Percentiles rank a stretch among this genome's conserved stretches.
Evolutionary conservation across 2,329 filamentous ascomycete species (phyloP).

Genomic region (Cyphellophora attinorum): DNA sequence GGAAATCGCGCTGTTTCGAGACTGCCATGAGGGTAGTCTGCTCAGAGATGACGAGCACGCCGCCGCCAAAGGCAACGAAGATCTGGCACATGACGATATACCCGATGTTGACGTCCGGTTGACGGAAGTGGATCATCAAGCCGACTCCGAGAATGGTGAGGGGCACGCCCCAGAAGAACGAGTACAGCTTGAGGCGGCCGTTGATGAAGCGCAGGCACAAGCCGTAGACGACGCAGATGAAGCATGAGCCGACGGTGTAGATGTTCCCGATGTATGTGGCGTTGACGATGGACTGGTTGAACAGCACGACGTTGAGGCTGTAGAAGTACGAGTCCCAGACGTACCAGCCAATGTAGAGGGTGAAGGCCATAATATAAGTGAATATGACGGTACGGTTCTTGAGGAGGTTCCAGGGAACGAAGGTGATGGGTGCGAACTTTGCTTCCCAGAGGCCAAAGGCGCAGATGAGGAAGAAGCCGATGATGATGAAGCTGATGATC

Average conservation of each 20-base stretch:
- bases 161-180: constrained; percentile 39
- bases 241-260: constrained; percentile 40
- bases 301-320: constrained; percentile 10
- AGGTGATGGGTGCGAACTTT: constrained; percentile 40
- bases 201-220: constrained; percentile 38
- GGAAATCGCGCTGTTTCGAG: constrained; percentile 37
- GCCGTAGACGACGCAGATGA: constrained; percentile 40
- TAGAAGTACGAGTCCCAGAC: constrained; percentile 24
- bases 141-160: constrained; percentile 35
- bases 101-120: constrained; percentile 34
- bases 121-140: constrained; percentile 44
- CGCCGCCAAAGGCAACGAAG: constrained; percentile 44
- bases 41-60: constrained; percentile 39
- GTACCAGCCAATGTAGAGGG: constrained; percentile 20
- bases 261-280: constrained; percentile 37
- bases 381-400: constrained; percentile 16
- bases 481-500: constrained; percentile 40
- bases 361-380: constrained; percentile 9
- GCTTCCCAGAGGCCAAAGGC: constrained; percentile 46
- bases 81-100: constrained; percentile 47
- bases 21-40: constrained; percentile 46
- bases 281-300: constrained; percentile 10
- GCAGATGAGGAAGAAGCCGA: constrained; percentile 45
- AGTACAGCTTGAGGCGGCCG: constrained; percentile 44
- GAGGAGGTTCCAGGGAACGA: constrained; percentile 43